Evolutionary conservation across 768 basidiomycete species (phyloP), one percentile per base, ranked within the genome.

Genomic region (Suillus subaureus): DNA sequence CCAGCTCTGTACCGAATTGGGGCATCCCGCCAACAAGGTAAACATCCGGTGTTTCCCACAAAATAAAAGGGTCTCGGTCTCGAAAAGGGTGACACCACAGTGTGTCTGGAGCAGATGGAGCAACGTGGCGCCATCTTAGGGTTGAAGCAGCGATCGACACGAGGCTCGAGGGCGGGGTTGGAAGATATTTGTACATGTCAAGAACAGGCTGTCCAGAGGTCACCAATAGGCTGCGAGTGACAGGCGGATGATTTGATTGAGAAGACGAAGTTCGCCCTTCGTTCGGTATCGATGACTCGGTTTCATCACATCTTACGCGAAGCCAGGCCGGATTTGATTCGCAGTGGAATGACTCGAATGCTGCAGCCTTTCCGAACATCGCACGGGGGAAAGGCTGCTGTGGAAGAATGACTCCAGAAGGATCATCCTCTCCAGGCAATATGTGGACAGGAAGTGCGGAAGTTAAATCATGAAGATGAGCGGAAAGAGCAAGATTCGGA

Each of bases 31-130:
- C 97, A n/a, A 96, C 83, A 69, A 96, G 82, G 75, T 98, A 99
- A 35, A 99, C 77, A 73, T 97, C 88, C 18, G 97, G 97, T 11
- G 94, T 90, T 73, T 89, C 84, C n/a, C 79, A 71, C 39, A 99
- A 83, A 64, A 97, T 82, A 79, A 99, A 99, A 0, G 97, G 97
- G 73, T 99, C 97, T 21, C 82, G 80, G 35, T 86, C 82, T 60
- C 91, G 87, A 80, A 91, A 99, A 21, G 97, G 97, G 75, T 98
- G 96, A 71, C 97, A 98, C 96, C 96, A 98, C 4, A 99, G 84
- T 1, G 97, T 99, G 77, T 99, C 97, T 33, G 97, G 97, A 31
- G 97, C 97, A 9, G 97, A 99, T 4, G 97, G 97, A n/a, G 97
- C 96, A 75, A 97, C 88, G 79, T 99, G 97, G 65, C 96, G 82